phyloP scores from a whole-genome alignment of 495 filamentous ascomycete species.

The Aspergillus affinis region DNA sequence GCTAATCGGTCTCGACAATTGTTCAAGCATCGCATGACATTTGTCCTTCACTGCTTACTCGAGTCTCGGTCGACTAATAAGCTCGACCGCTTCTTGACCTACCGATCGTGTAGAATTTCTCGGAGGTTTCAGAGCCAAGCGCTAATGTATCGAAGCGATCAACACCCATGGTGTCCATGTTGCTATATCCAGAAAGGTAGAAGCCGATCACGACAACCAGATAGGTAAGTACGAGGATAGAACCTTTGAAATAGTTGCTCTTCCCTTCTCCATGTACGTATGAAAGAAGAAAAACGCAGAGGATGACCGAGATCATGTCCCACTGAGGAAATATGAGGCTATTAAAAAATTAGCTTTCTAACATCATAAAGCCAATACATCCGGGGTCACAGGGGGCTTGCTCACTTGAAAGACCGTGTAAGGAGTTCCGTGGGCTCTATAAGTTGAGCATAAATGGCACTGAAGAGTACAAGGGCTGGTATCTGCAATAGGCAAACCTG shows the following conservation, averaged over 20 bases:
- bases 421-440: constrained; percentile 58
- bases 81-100: constrained; percentile 32
- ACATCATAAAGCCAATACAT: background rate
- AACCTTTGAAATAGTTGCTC: constrained; percentile 71
- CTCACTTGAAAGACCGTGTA: constrained; percentile 77
- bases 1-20: background rate
- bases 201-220: constrained; percentile 90
- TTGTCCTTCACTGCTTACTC: background rate
- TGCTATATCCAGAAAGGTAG: constrained; percentile 78
- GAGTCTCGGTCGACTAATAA: constrained; percentile 19
- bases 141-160: constrained; percentile 71
- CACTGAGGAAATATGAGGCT: constrained; percentile 96
- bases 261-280: constrained; percentile 99
- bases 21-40: background rate
- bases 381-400: constrained; percentile 8
- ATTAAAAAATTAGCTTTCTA: constrained; percentile 7
- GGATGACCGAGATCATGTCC: constrained; percentile 97
- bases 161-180: constrained; percentile 56
- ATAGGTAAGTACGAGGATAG: constrained; percentile 90
- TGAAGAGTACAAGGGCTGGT: constrained; percentile 89
- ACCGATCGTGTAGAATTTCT: constrained; percentile 45
- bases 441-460: constrained; percentile 57
- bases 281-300: constrained; percentile 94
- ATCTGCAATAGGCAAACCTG: constrained; percentile 98
- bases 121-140: constrained; percentile 35